These are phyloP conservation scores for Picea abies DNA, from an alignment of 83 land plant species.

Conservation along the genomic window DNA sequence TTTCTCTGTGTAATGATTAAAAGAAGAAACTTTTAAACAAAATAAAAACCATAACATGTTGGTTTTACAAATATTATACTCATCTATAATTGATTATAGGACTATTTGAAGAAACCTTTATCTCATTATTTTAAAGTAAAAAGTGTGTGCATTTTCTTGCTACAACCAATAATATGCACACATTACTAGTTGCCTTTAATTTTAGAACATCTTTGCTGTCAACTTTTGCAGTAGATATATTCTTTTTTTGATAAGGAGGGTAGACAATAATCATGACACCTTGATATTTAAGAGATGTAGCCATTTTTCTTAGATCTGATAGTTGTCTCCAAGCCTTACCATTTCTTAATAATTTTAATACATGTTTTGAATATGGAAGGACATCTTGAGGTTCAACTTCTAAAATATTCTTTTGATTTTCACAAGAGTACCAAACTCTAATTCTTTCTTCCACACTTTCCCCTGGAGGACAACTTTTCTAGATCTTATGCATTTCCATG, in stretches of 20 bases:
- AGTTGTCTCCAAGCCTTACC: neutral
- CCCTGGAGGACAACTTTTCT: slow-evolving; percentile 28
- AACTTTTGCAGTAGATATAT: neutral
- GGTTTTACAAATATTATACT: too few species aligned
- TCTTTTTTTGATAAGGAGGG: neutral
- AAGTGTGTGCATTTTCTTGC: too few species aligned
- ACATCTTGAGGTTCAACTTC: too few species aligned
- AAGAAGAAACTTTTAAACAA: too few species aligned
- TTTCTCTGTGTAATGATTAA: too few species aligned
- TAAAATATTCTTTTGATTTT: slow-evolving; percentile 17
- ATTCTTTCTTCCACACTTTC: slow-evolving; percentile 30
- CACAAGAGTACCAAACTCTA: slow-evolving; percentile 31
- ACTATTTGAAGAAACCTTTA: too few species aligned
- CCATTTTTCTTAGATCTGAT: too few species aligned
- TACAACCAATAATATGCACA: too few species aligned
- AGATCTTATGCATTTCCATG: slow-evolving; percentile 45
- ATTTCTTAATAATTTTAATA: neutral
- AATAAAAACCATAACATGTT: too few species aligned
- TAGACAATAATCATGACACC: neutral
- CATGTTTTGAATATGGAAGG: too few species aligned
- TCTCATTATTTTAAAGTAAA: too few species aligned
- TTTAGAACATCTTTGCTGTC: slow-evolving; percentile 31
- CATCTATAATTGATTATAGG: too few species aligned
- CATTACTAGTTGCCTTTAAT: slow-evolving; percentile 17
- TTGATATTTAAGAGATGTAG: neutral